These are phyloP conservation scores for Boletus huronensis DNA, from an alignment of 768 basidiomycete genomes.

Conservation along the genomic window DNA sequence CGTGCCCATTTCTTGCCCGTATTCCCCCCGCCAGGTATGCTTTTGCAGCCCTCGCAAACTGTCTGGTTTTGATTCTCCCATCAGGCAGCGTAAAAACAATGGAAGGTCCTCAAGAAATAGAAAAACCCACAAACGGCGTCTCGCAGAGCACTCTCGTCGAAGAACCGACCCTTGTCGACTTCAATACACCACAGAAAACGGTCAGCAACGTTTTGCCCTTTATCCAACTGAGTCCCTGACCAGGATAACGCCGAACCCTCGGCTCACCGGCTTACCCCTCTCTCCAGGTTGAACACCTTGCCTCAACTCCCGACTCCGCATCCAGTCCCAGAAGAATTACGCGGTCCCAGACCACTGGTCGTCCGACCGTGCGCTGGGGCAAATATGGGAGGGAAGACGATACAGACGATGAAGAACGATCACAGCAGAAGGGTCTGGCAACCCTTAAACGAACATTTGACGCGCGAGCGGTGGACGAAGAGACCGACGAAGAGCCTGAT, in stretches of 20 bases:
- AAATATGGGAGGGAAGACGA: slow-evolving; percentile 32
- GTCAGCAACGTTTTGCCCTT: slow-evolving; percentile 29
- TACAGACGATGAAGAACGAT: slow-evolving; percentile 21
- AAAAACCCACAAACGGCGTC: slow-evolving; percentile 18
- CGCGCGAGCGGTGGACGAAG: slow-evolving; percentile 34
- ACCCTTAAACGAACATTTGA: slow-evolving; percentile 34
- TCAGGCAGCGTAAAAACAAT: slow-evolving; percentile 33
- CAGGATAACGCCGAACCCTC: slow-evolving; percentile 28
- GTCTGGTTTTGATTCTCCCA: slow-evolving; percentile 26
- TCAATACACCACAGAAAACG: slow-evolving; percentile 26
- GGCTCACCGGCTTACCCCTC: slow-evolving; percentile 19
- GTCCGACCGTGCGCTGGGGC: slow-evolving; percentile 34
- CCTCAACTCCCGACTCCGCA: slow-evolving; percentile 25
- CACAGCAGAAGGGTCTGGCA: slow-evolving; percentile 12
- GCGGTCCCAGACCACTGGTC: slow-evolving; percentile 34
- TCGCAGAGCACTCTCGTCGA: slow-evolving; percentile 4
- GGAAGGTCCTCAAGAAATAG: slow-evolving; percentile 21
- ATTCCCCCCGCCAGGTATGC: slow-evolving; percentile 14
- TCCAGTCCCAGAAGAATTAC: slow-evolving; percentile 28
- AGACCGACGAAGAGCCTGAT: slow-evolving; percentile 32
- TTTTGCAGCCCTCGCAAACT: not conserved
- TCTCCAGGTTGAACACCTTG: slow-evolving; percentile 21
- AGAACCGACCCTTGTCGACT: slow-evolving; percentile 28
- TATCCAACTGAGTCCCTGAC: slow-evolving; percentile 30
- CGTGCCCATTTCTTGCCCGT: not conserved